phyloP scores from a whole-genome alignment of 257 asterid species.

The Solanum phureja region DNA sequence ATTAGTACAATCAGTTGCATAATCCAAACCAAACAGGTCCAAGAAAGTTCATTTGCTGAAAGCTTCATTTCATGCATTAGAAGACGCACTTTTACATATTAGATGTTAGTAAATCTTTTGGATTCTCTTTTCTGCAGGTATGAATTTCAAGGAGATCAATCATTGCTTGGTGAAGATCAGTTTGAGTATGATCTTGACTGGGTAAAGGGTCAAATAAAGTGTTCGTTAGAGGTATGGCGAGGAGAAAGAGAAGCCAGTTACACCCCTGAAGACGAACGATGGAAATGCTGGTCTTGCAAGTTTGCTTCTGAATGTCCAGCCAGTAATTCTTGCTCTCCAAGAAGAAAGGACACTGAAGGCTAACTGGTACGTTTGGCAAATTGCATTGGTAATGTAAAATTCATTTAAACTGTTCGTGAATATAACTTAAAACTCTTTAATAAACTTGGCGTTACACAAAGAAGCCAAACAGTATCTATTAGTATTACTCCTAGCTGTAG shows the following conservation, averaged over 20 bases:
- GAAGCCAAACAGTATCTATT: background rate
- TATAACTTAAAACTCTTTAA: background rate
- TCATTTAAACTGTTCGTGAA: background rate
- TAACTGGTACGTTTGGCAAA: background rate
- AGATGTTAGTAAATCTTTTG: background rate
- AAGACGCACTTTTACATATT: background rate
- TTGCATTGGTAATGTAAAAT: background rate
- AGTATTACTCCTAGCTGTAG: background rate
- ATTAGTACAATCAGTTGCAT: background rate
- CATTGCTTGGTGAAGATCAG: constrained; percentile 66
- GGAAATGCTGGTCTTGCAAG: constrained; percentile 77
- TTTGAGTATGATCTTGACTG: constrained; percentile 48
- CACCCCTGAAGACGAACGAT: constrained; percentile 61
- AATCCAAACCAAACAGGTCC: background rate
- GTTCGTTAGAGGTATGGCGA: constrained; percentile 65
- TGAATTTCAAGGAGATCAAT: constrained; percentile 72
- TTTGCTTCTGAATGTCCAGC: constrained; percentile 50
- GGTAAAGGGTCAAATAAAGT: constrained; percentile 52
- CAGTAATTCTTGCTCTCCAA: constrained; percentile 20
- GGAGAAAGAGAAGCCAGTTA: constrained; percentile 64
- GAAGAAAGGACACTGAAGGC: constrained; percentile 9
- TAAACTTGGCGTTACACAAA: background rate
- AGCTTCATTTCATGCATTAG: background rate
- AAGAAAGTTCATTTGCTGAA: background rate
- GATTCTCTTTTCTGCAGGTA: constrained; percentile 28